Evolutionary conservation across 495 filamentous ascomycete species (phyloP).

Genomic region (Xylaria sp.): DNA sequence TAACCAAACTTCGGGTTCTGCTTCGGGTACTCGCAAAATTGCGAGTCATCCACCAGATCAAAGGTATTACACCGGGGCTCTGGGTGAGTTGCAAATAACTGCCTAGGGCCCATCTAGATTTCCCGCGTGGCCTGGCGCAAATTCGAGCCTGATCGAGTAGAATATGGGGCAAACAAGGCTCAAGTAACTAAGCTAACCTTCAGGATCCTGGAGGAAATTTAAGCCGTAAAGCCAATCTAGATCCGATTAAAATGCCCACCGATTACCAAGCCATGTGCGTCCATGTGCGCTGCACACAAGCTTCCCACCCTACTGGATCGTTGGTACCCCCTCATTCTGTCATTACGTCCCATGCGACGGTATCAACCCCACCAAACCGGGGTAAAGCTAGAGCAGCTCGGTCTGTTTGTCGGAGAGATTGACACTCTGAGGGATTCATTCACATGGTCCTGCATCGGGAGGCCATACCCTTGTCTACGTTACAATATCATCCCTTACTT

Average conservation of each 20-base stretch:
- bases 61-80: too few species aligned
- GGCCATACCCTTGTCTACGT: conserved; percentile 5
- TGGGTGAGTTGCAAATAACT: too few species aligned
- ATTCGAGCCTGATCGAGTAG: too few species aligned
- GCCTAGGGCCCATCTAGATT: too few species aligned
- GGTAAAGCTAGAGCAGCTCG: not conserved
- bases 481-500: conserved; percentile 9
- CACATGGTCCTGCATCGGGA: conserved; percentile 18
- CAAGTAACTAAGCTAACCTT: too few species aligned
- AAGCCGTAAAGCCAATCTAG: conserved; percentile 25
- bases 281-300: not conserved
- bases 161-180: too few species aligned
- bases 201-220: too few species aligned
- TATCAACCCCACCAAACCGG: not conserved
- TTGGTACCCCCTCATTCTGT: not conserved
- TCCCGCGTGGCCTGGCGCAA: too few species aligned
- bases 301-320: not conserved
- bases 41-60: too few species aligned
- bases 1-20: too few species aligned
- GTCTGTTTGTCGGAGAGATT: conserved; percentile 7
- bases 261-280: conserved; percentile 10
- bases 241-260: conserved; percentile 1
- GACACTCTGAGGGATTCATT: conserved; percentile 6
- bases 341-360: not conserved
- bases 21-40: too few species aligned